Evolutionary conservation across 768 basidiomycete species (phyloP).

Genomic region (Serendipita sp.): DNA sequence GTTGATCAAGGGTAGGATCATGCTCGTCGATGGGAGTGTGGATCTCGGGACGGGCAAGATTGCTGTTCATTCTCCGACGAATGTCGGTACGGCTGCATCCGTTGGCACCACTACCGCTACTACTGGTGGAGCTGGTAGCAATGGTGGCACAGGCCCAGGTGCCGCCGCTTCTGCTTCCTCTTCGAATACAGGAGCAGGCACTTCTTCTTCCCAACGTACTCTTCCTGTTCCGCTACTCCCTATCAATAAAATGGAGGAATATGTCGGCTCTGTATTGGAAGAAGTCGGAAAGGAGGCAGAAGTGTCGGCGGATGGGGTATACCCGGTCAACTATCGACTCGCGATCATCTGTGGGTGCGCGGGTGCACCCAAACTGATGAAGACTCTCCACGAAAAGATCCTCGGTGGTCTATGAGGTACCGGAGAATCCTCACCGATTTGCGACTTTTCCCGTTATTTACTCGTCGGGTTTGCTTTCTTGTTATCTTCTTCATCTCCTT

Average conservation of each 20-base stretch:
- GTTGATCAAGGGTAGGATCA: neutral
- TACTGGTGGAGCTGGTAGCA: neutral
- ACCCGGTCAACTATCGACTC: neutral
- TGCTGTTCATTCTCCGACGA: no score
- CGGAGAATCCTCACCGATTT: no score
- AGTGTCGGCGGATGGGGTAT: neutral
- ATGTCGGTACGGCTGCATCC: no score
- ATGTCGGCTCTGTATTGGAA: neutral
- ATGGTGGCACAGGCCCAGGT: no score
- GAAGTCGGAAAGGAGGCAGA: neutral
- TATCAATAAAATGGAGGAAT: neutral
- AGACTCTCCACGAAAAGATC: neutral
- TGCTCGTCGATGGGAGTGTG: constrained; percentile 2
- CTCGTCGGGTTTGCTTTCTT: neutral
- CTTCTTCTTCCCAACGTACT: neutral
- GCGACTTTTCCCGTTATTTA: neutral
- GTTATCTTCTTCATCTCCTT: neutral
- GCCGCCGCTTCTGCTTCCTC: neutral
- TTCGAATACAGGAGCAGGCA: neutral
- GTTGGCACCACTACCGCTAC: neutral
- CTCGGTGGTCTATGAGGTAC: neutral
- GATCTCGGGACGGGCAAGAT: neutral
- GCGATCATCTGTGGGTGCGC: constrained; percentile 1
- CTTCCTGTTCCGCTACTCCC: neutral
- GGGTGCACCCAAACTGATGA: neutral